Conservation (phyloP, 2,329 filamentous ascomycete genomes). For the Aspergillus pseudoterreus region DNA sequence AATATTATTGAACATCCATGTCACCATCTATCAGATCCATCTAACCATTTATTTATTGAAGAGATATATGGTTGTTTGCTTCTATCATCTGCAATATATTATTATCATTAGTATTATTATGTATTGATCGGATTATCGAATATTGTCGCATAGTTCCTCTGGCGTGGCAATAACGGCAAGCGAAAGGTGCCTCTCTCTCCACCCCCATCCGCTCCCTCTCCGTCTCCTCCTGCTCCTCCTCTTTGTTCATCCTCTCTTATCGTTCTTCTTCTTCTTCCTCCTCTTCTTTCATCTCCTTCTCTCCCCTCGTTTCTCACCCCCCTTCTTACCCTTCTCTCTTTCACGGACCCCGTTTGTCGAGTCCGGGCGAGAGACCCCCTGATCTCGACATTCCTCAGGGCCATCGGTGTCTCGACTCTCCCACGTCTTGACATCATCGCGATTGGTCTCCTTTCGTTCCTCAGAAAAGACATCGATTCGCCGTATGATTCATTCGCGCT, state of each 20-base stretch:
- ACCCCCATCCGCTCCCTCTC: conserved; percentile 2
- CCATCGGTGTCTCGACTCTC: neutral
- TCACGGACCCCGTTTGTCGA: neutral
- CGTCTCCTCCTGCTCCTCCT: neutral
- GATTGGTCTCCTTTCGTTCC: conserved; percentile 17
- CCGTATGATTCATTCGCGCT: neutral
- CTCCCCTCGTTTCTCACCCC: neutral
- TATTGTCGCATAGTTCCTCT: too few relatives aligned
- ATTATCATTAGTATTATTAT: too few relatives aligned
- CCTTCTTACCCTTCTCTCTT: neutral
- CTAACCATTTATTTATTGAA: neutral
- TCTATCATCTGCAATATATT: too few relatives aligned
- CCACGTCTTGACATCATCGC: conserved; percentile 1
- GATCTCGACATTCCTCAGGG: neutral
- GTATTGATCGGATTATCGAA: too few relatives aligned
- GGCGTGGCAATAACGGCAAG: neutral
- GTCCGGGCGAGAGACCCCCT: neutral
- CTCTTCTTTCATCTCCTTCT: conserved; percentile 3
- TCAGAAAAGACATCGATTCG: conserved; percentile 6
- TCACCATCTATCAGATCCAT: neutral
- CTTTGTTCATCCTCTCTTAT: conserved; percentile 2
- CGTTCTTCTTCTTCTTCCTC: conserved; percentile 1
- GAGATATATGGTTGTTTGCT: too few relatives aligned
- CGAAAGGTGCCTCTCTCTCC: neutral
- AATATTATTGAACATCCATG: neutral